Evolutionary conservation across 441 rosid genomes (phyloP).

Genomic region (Biscutella laevigata): DNA sequence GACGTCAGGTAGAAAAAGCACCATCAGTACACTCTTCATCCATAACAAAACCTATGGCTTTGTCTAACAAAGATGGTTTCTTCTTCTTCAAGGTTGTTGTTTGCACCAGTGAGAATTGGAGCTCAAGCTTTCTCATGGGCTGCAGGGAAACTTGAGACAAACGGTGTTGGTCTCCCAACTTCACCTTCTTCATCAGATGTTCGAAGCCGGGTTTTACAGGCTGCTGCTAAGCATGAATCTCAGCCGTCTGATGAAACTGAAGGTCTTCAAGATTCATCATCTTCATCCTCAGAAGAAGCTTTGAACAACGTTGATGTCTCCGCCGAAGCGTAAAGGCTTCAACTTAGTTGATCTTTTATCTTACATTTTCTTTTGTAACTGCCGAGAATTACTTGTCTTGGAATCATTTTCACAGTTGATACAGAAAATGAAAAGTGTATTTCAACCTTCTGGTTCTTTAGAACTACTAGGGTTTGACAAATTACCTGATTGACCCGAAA

Average conservation of each 20-base stretch:
- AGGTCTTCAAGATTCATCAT: slow-evolving; percentile 18
- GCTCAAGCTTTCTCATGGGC: slow-evolving; percentile 81
- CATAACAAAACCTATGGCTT: background rate
- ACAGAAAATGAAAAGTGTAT: too few species aligned
- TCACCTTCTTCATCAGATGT: slow-evolving; percentile 87
- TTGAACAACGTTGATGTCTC: slow-evolving; percentile 24
- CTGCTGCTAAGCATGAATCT: slow-evolving; percentile 91
- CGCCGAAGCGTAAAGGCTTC: slow-evolving; percentile 22
- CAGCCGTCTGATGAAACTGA: slow-evolving; percentile 71
- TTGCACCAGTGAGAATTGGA: slow-evolving; percentile 56
- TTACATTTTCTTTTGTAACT: too few species aligned
- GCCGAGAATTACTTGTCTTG: too few species aligned
- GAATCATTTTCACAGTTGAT: too few species aligned
- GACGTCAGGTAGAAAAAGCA: slow-evolving; percentile 61
- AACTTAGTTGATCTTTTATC: too few species aligned
- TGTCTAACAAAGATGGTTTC: slow-evolving; percentile 8
- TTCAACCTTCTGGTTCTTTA: too few species aligned
- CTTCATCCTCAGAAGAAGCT: slow-evolving; percentile 17
- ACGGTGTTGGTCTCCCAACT: slow-evolving; percentile 70
- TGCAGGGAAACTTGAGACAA: slow-evolving; percentile 71
- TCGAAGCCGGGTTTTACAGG: slow-evolving; percentile 76
- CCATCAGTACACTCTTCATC: background rate
- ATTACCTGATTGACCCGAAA: too few species aligned
- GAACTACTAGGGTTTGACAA: too few species aligned
- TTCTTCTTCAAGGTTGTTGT: slow-evolving; percentile 38